phyloP scores from a whole-genome alignment of 306 rosid genomes.

The Quercus bicolor region DNA sequence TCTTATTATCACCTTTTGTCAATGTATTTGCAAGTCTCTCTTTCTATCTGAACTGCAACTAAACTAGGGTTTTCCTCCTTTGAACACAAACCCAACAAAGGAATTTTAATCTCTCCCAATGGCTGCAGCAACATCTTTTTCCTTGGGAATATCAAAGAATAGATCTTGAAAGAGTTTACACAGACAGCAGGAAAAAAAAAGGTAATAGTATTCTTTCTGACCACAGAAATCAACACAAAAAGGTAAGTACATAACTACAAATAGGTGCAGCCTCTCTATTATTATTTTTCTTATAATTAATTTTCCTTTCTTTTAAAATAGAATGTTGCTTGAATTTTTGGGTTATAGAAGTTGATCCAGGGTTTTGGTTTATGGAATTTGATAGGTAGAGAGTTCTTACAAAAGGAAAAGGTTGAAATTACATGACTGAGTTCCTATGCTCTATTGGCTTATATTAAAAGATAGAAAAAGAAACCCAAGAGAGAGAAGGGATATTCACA shows the following conservation, averaged over 20 bases:
- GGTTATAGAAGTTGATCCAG: constrained; percentile 20
- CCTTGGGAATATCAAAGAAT: constrained; percentile 26
- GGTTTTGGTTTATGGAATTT: constrained; percentile 11
- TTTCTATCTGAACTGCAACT: constrained; percentile 30
- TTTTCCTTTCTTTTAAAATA: not conserved
- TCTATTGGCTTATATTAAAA: not conserved
- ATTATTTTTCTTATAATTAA: not conserved
- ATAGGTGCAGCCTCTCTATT: not conserved
- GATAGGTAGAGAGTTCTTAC: not conserved
- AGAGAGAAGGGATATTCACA: not conserved
- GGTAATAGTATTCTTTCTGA: constrained; percentile 29
- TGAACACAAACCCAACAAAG: constrained; percentile 43
- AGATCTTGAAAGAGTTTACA: constrained; percentile 43
- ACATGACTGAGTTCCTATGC: not conserved
- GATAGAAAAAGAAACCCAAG: not conserved
- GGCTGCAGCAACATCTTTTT: constrained; percentile 34
- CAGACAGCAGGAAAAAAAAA: constrained; percentile 14
- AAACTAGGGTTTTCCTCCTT: constrained; percentile 58
- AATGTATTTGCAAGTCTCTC: constrained; percentile 47
- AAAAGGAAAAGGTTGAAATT: not conserved
- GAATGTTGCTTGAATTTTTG: constrained; percentile 11
- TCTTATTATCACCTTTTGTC: constrained; percentile 35
- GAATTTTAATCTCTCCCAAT: constrained; percentile 24
- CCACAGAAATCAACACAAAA: constrained; percentile 10
- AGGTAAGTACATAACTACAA: not conserved